Evolutionary conservation across 352 stramenopile genomes (phyloP).

Genomic region (Globisporangium iwayamae): DNA sequence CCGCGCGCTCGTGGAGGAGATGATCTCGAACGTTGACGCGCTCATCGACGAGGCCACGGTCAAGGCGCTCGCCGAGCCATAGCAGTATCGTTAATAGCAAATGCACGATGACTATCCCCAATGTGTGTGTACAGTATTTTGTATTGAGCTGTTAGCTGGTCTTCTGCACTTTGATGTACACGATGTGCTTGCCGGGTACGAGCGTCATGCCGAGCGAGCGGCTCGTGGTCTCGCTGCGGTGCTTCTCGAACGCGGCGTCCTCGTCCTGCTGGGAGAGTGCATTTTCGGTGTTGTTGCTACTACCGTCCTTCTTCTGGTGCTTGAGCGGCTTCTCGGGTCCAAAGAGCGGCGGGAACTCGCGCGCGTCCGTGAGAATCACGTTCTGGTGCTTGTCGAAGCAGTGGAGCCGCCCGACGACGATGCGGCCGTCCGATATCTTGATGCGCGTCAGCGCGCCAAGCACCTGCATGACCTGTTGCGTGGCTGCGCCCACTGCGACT

Average conservation of each 20-base stretch:
- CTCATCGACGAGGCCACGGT: constrained; percentile 74
- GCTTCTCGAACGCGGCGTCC: constrained; percentile 16
- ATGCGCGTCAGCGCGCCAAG: constrained; percentile 53
- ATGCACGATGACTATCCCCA: neutral
- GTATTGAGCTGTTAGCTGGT: neutral
- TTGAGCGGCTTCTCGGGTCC: neutral
- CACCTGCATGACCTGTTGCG: constrained; percentile 56
- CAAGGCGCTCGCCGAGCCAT: constrained; percentile 37
- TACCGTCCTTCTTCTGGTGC: constrained; percentile 22
- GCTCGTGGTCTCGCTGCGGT: constrained; percentile 26
- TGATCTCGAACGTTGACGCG: constrained; percentile 70
- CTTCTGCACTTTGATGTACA: constrained; percentile 62
- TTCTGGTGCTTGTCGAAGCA: constrained; percentile 86
- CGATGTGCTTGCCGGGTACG: constrained; percentile 72
- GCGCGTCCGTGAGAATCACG: constrained; percentile 68
- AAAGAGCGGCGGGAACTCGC: constrained; percentile 49
- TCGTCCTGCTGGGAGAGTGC: constrained; percentile 2
- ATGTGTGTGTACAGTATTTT: neutral
- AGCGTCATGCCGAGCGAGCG: constrained; percentile 70
- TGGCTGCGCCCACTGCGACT: constrained; percentile 33
- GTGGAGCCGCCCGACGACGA: constrained; percentile 64
- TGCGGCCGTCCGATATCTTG: constrained; percentile 68
- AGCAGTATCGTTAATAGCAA: neutral
- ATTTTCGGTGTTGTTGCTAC: neutral
- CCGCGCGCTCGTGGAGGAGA: constrained; percentile 47